Conservation (phyloP, 192 early-diverging fungal genomes). For the Dissophora ornata region DNA sequence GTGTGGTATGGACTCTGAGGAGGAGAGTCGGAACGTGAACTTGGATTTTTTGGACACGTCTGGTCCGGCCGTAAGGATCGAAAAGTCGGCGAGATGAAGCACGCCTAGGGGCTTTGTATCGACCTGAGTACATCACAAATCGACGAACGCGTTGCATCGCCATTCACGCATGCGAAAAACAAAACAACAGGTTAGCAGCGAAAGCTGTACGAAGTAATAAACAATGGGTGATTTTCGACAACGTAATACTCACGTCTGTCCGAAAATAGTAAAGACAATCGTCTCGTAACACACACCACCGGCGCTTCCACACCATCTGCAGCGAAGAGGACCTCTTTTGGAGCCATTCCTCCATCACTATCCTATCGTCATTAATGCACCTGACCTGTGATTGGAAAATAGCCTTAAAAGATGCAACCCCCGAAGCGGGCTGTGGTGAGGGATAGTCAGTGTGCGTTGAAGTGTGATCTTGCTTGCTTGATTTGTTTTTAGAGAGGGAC, state of each 20-base stretch:
- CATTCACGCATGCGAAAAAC: not conserved
- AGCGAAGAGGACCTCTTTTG: slow-evolving; percentile 31
- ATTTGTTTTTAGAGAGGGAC: not conserved
- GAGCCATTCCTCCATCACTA: slow-evolving; percentile 42
- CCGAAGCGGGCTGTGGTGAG: not conserved
- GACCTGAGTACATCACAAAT: no score
- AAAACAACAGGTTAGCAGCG: not conserved
- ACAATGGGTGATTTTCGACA: no score
- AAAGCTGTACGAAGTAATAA: not conserved
- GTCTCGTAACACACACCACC: slow-evolving; percentile 46
- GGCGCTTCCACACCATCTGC: slow-evolving; percentile 39
- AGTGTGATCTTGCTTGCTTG: slow-evolving; percentile 7
- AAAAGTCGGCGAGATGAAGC: slow-evolving; percentile 29
- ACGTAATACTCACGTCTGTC: slow-evolving; percentile 25
- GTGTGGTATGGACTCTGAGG: slow-evolving; percentile 14
- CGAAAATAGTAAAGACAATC: slow-evolving; percentile 34
- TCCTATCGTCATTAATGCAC: slow-evolving; percentile 4
- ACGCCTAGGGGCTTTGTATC: slow-evolving; percentile 39
- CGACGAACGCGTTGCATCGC: not conserved
- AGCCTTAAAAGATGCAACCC: slow-evolving; percentile 12
- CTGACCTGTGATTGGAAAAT: slow-evolving; percentile 5
- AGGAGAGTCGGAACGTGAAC: slow-evolving; percentile 19
- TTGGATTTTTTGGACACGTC: slow-evolving; percentile 30
- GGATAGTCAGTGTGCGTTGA: not conserved
- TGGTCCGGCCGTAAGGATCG: slow-evolving; percentile 10